These are phyloP conservation scores for Selenicereus undatus DNA, from an alignment of 148 eudicot species.

Conservation along the genomic window DNA sequence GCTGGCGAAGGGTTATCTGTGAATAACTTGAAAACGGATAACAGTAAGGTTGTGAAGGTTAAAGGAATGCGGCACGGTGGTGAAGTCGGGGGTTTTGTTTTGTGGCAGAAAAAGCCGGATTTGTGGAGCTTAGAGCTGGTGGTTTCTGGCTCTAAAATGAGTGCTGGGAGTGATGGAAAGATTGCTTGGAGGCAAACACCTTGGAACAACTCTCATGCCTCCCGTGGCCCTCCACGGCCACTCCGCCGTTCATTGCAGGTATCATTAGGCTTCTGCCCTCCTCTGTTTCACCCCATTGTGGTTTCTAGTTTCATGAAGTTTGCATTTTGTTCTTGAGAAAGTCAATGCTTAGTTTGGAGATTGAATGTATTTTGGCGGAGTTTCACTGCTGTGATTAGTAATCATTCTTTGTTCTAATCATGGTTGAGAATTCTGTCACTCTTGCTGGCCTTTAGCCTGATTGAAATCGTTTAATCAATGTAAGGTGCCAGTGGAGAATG, in stretches of 20 bases:
- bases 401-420: not conserved
- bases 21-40: slow-evolving; percentile 20
- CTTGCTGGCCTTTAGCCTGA: slow-evolving; percentile 12
- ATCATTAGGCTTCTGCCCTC: not conserved
- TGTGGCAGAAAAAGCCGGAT: slow-evolving; percentile 88
- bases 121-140: slow-evolving; percentile 84
- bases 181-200: slow-evolving; percentile 98
- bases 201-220: slow-evolving; percentile 88
- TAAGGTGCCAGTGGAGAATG: not conserved
- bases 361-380: not conserved
- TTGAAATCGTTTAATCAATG: slow-evolving; percentile 3
- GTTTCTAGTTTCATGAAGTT: not conserved
- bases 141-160: slow-evolving; percentile 78
- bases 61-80: slow-evolving; percentile 51
- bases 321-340: not conserved
- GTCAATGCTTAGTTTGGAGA: not conserved
- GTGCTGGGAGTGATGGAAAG: slow-evolving; percentile 92
- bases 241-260: slow-evolving; percentile 94
- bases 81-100: slow-evolving; percentile 80
- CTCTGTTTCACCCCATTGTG: not conserved
- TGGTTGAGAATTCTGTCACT: not conserved
- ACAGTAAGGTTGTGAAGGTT: slow-evolving; percentile 43
- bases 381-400: not conserved
- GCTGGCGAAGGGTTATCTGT: slow-evolving; percentile 45
- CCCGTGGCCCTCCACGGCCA: slow-evolving; percentile 90